phyloP scores from a whole-genome alignment of 2,329 filamentous ascomycete species.

The Ophiosphaerella narmari region DNA sequence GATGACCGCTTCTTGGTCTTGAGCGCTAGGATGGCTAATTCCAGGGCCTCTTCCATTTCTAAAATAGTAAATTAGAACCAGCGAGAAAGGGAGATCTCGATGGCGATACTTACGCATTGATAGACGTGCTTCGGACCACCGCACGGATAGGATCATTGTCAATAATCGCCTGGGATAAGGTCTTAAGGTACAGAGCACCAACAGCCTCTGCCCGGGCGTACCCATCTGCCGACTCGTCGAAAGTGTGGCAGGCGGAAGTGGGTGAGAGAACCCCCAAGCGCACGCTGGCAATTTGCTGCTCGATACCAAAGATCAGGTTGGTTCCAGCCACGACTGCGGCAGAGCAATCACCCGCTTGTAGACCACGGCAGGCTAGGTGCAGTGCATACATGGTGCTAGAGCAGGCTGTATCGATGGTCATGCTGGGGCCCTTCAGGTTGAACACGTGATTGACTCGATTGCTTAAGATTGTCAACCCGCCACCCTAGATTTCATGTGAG shows the following conservation, averaged over 20 bases:
- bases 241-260: constrained; percentile 12
- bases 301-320: constrained; percentile 16
- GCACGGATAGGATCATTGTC: constrained; percentile 20
- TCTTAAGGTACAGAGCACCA: constrained; percentile 18
- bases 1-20: constrained; percentile 4
- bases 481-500: too few relatives aligned
- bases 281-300: not conserved
- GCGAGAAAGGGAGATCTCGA: too few relatives aligned
- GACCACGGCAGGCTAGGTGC: constrained; percentile 14
- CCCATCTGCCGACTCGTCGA: constrained; percentile 8
- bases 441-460: constrained; percentile 32
- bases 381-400: constrained; percentile 20
- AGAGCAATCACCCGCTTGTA: constrained; percentile 21
- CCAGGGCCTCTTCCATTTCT: constrained; percentile 1
- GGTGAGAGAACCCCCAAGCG: constrained; percentile 18
- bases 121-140: constrained; percentile 17
- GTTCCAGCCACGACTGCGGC: constrained; percentile 18
- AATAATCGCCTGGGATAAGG: constrained; percentile 2
- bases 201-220: constrained; percentile 14
- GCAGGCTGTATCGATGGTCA: constrained; percentile 24
- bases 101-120: not conserved
- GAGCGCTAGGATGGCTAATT: constrained; percentile 19
- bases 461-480: not conserved
- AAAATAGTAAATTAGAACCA: too few relatives aligned
- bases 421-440: constrained; percentile 23